A percentile compares a stretch with the other conserved stretches of the same genome.
phyloP scores from a whole-genome alignment of 2,329 filamentous ascomycete genomes.

The Aspergillus bombycis region DNA sequence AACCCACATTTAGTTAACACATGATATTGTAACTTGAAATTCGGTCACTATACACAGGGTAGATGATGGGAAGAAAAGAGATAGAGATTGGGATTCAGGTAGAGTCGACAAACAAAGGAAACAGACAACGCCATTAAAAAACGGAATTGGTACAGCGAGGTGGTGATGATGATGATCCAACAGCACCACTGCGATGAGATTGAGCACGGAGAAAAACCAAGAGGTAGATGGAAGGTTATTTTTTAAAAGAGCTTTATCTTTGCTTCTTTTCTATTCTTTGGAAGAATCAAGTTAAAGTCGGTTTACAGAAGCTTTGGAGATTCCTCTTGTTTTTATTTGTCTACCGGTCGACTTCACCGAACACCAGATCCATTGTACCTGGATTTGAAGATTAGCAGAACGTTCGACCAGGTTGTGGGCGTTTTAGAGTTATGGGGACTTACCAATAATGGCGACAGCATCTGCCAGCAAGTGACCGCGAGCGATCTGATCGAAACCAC shows the following conservation, averaged over 20 bases:
- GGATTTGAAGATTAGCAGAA: slow-evolving; percentile 16
- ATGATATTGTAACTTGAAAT: slow-evolving; percentile 1
- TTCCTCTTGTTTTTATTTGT: slow-evolving; percentile 12
- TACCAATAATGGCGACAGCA: slow-evolving; percentile 89
- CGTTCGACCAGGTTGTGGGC: too few relatives aligned
- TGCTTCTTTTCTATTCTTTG: slow-evolving; percentile 9
- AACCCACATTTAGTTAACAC: not conserved
- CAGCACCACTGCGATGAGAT: not conserved
- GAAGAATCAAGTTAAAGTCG: not conserved
- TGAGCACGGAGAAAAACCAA: slow-evolving; percentile 20
- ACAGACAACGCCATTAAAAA: slow-evolving; percentile 20
- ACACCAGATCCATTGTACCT: slow-evolving; percentile 82
- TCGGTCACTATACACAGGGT: slow-evolving; percentile 24
- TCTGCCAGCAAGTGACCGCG: slow-evolving; percentile 94
- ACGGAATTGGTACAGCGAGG: slow-evolving; percentile 28
- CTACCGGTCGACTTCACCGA: slow-evolving; percentile 68
- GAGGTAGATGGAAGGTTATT: slow-evolving; percentile 5
- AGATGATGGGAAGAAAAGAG: slow-evolving; percentile 17
- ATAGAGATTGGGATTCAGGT: slow-evolving; percentile 17
- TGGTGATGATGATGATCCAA: slow-evolving; percentile 17
- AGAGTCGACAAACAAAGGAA: slow-evolving; percentile 5
- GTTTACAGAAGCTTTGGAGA: slow-evolving; percentile 23
- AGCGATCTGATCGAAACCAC: slow-evolving; percentile 89
- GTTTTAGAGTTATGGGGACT: slow-evolving; percentile 17
- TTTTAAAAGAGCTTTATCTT: slow-evolving; percentile 2